Conservation (phyloP, 371 early-diverging fungal genomes). For the Actinomortierella ambigua region DNA sequence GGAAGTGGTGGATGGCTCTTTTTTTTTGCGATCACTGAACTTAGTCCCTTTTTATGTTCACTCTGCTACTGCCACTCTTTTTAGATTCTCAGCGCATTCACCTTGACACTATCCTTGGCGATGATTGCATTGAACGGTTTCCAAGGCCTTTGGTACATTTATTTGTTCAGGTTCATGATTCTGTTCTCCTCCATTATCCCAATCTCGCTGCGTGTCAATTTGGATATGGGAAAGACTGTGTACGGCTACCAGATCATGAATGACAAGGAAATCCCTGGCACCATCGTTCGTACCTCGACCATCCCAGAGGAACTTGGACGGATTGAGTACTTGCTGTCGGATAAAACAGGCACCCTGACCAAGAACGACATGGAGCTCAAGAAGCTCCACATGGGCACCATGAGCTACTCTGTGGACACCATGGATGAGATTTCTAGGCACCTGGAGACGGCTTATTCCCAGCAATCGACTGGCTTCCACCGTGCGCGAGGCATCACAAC, state of each 20-base stretch:
- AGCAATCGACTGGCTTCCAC: conserved; percentile 39
- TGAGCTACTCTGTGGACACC: conserved; percentile 90
- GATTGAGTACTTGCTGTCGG: conserved; percentile 96
- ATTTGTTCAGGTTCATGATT: conserved; percentile 94
- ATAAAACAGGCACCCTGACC: conserved; percentile 99
- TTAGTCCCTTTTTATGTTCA: not conserved
- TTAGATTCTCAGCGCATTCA: conserved; percentile 85
- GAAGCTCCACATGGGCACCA: conserved; percentile 96
- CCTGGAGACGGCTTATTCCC: conserved; percentile 61
- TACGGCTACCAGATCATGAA: conserved; percentile 87
- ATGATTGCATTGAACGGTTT: conserved; percentile 95
- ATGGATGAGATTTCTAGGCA: conserved; percentile 85
- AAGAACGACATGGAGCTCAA: conserved; percentile 99
- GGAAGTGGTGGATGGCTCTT: not conserved
- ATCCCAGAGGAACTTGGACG: conserved; percentile 99
- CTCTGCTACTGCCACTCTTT: not conserved
- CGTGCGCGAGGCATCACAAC: conserved; percentile 27
- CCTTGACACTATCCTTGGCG: conserved; percentile 77
- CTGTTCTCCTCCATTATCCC: conserved; percentile 99
- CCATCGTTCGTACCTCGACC: conserved; percentile 93
- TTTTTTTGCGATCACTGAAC: not conserved
- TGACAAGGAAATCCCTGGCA: conserved; percentile 82
- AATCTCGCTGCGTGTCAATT: conserved; percentile 95
- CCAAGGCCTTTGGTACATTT: conserved; percentile 88
- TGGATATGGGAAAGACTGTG: conserved; percentile 97